phyloP scores from a whole-genome alignment of 192 early-diverging fungal genomes.

The Coemansia furcata region DNA sequence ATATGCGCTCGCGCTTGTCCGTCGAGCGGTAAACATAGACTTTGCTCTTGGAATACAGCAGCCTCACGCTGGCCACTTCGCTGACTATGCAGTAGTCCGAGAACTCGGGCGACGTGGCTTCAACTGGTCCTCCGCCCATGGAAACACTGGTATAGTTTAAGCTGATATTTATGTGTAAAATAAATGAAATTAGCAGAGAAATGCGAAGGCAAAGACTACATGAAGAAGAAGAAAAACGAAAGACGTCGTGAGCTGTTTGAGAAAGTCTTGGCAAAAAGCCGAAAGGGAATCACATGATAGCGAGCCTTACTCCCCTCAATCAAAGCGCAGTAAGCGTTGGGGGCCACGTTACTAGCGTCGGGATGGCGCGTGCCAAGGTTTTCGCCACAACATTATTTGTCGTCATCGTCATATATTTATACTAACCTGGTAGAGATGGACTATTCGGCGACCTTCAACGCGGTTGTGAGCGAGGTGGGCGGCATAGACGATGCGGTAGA shows the following conservation, averaged over 20 bases:
- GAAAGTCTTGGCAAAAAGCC: conserved; percentile 18
- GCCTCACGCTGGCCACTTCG: conserved; percentile 44
- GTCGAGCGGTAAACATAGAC: conserved; percentile 69
- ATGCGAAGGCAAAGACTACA: neutral
- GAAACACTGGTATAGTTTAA: neutral
- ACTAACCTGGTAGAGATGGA: neutral
- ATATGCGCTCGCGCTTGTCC: conserved; percentile 60
- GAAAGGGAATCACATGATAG: neutral
- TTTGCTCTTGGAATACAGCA: conserved; percentile 69
- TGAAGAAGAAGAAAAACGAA: neutral
- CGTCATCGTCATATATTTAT: neutral
- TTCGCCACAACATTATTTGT: neutral
- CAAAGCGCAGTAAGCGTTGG: neutral
- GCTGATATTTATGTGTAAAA: neutral
- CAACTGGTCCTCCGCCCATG: conserved; percentile 52
- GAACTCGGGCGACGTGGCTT: conserved; percentile 40
- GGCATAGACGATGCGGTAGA: conserved; percentile 41
- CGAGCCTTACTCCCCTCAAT: neutral
- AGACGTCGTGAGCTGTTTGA: neutral
- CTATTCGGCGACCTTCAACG: conserved; percentile 1
- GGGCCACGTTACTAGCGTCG: neutral
- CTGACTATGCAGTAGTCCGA: conserved; percentile 55
- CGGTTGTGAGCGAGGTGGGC: conserved; percentile 17
- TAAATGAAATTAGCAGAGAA: neutral
- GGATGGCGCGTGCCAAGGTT: neutral